Evolutionary conservation across 805 yeast species (phyloP).

Genomic region (Ogataea wickerhamii): DNA sequence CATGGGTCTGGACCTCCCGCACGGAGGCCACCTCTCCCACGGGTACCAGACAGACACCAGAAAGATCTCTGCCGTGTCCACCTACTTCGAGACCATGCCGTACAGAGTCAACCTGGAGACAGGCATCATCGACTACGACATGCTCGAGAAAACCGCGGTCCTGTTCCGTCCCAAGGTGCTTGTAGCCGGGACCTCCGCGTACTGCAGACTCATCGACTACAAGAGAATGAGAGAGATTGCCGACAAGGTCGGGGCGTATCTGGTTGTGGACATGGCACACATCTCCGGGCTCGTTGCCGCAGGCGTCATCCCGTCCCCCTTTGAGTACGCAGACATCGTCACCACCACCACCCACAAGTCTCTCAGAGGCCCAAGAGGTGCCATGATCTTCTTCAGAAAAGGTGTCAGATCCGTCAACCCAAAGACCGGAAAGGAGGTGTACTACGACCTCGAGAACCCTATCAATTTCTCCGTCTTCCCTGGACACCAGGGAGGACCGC

Average conservation of each 20-base stretch:
- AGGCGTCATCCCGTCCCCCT: conserved; percentile 93
- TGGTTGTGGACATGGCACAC: conserved; percentile 97
- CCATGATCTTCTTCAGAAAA: conserved; percentile 97
- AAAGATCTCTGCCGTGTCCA: conserved; percentile 93
- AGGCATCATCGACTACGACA: conserved; percentile 94
- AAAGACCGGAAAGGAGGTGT: conserved; percentile 88
- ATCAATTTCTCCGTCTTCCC: conserved; percentile 99
- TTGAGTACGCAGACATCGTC: conserved; percentile 95
- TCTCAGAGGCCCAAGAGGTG: conserved; percentile 99
- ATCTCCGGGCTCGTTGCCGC: conserved; percentile 95
- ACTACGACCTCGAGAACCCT: conserved; percentile 88
- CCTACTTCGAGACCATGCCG: conserved; percentile 98
- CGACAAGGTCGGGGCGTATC: conserved; percentile 94
- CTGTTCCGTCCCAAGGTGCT: conserved; percentile 94
- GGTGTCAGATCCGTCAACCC: conserved; percentile 84
- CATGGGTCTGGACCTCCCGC: conserved; percentile 98
- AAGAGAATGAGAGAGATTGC: conserved; percentile 95
- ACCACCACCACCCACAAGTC: conserved; percentile 99
- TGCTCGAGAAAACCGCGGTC: conserved; percentile 84
- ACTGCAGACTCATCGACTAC: conserved; percentile 95
- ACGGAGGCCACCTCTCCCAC: conserved; percentile 98
- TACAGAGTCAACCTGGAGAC: conserved; percentile 90
- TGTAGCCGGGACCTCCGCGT: conserved; percentile 98
- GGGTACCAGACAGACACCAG: conserved; percentile 95
- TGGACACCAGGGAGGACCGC: conserved; percentile 99